A percentile compares a stretch with the other conserved stretches of the same genome.
These are phyloP conservation scores for Ogataea hybrid DNA, from an alignment of 1,139 yeast species.

Conservation along the genomic window DNA sequence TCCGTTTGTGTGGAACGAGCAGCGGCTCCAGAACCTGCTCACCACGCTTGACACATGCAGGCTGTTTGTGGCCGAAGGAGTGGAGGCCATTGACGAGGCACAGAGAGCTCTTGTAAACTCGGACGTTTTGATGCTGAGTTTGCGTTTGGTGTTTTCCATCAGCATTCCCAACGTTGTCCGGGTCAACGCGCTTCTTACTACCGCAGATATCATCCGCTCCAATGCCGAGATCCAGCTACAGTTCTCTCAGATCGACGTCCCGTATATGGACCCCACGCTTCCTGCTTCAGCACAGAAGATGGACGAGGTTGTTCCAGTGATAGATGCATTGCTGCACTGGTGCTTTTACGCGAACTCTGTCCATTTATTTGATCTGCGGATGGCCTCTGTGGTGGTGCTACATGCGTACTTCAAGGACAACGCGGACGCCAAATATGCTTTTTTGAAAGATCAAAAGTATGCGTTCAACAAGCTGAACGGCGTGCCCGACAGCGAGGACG, in stretches of 20 bases:
- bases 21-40: slow-evolving; percentile 62
- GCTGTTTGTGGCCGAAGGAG: slow-evolving; percentile 72
- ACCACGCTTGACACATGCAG: slow-evolving; percentile 72
- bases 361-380: slow-evolving; percentile 77
- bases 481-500: slow-evolving; percentile 18
- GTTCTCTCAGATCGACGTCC: slow-evolving; percentile 84
- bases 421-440: slow-evolving; percentile 50
- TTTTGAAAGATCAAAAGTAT: slow-evolving; percentile 57
- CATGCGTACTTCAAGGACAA: slow-evolving; percentile 70
- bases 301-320: slow-evolving; percentile 55
- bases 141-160: slow-evolving; percentile 68
- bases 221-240: slow-evolving; percentile 63
- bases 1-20: slow-evolving; percentile 61
- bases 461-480: slow-evolving; percentile 28
- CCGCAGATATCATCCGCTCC: slow-evolving; percentile 71
- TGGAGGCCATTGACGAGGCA: slow-evolving; percentile 57
- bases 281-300: slow-evolving; percentile 37
- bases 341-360: slow-evolving; percentile 73
- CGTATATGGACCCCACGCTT: slow-evolving; percentile 81
- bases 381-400: slow-evolving; percentile 65
- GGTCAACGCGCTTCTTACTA: slow-evolving; percentile 64
- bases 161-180: slow-evolving; percentile 62
- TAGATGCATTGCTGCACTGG: slow-evolving; percentile 80
- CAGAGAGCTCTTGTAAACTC: slow-evolving; percentile 60
- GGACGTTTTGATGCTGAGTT: slow-evolving; percentile 62